Base-by-base conservation (phyloP, 2,329 filamentous ascomycete genomes). In the Fusarium irregulare region DNA sequence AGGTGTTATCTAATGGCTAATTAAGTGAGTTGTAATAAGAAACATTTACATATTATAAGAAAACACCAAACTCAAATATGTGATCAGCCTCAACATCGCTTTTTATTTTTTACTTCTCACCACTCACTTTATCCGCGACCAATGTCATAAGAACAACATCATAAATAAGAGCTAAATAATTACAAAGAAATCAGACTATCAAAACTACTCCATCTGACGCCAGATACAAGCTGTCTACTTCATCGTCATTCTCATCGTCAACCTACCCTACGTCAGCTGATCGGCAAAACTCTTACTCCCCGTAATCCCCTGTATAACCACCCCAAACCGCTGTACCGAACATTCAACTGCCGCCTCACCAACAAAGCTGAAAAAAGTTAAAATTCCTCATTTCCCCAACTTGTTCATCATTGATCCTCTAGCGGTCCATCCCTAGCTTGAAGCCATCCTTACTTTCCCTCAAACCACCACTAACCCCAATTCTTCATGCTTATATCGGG, bases 201-300 rank as follows among this genome's bases (percentile, higher is more conserved):
- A n/a, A n/a, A n/a, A n/a, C 1, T n/a, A 7, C 34, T 28, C 6
- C 18, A 25, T 25, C 9, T 30, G 7, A 37, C 18, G 1, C 34
- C 1, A 12, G 18, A 37, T n/a, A 12, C 10, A 37, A n/a, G 18
- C 34, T n/a, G 34, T 37, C 18, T 37, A 37, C 34, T 11, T 37
- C 2, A 44, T 44, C 8, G 20, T 23, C 10, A 23, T 23, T 3
- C 12, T n/a, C 21, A 10, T 13, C 28, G 6, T n/a, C n/a, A 9
- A 42, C 2, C 30, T 64, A 64, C 61, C 60, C 61, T 64, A 25
- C 25, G 40, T 48, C 60, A 46, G 21, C 3, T 45, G 61, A 64
- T 64, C 61, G 37, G 18, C 51, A 59, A 7, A 4, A 8, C 2
- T 4, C 5, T 21, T 45, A 16, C 59, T 28, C 32, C 3, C 12